Evolutionary conservation across 2,329 filamentous ascomycete genomes (phyloP).

Genomic region (Aspergillus tubingensis): DNA sequence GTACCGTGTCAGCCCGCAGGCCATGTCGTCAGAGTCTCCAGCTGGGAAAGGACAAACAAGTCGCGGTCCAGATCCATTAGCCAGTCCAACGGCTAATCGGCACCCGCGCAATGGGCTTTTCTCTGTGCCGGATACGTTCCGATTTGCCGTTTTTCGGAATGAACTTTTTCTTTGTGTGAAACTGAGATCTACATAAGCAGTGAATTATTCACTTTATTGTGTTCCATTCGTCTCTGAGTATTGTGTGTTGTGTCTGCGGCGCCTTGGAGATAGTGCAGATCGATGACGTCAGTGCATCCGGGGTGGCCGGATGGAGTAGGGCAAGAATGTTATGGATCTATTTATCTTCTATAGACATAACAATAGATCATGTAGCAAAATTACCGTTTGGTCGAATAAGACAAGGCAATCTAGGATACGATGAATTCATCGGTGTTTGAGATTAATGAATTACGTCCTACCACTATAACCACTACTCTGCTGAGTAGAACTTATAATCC

Average conservation of each 20-base stretch:
- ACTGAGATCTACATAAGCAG: not conserved
- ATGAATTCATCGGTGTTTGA: too few species aligned
- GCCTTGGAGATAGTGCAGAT: not conserved
- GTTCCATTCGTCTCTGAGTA: not conserved
- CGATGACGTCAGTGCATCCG: constrained; percentile 15
- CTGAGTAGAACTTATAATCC: too few species aligned
- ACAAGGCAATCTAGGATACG: too few species aligned
- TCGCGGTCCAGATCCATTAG: not conserved
- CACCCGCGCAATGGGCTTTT: not conserved
- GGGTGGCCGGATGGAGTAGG: constrained; percentile 1
- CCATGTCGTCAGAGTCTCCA: not conserved
- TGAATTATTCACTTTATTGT: not conserved
- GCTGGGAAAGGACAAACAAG: not conserved
- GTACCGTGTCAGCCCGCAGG: not conserved
- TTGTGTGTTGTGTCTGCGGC: not conserved
- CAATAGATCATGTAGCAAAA: too few species aligned
- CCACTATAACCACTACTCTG: too few species aligned
- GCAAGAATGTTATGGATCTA: too few species aligned
- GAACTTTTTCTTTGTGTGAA: not conserved
- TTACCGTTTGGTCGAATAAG: too few species aligned
- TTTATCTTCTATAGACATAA: too few species aligned
- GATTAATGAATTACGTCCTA: too few species aligned
- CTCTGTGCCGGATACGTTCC: not conserved
- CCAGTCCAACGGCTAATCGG: not conserved
- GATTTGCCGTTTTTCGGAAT: not conserved